Percentiles rank a stretch among this genome's conserved stretches.
phyloP scores from a whole-genome alignment of 2,329 filamentous ascomycete genomes.

The Chalara sp. region DNA sequence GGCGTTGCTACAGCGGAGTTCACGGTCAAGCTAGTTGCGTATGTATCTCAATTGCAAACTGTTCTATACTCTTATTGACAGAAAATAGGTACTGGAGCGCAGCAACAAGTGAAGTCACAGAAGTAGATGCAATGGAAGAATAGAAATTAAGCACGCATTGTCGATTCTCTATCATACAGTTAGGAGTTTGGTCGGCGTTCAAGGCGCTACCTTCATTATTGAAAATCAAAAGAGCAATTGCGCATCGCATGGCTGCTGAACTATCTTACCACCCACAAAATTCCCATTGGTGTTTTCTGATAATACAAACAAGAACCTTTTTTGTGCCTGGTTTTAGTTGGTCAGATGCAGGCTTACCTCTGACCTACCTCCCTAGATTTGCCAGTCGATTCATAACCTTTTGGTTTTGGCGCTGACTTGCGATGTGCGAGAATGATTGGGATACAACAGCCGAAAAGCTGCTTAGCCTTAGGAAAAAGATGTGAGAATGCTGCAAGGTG shows the following conservation, averaged over 20 bases:
- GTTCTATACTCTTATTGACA: constrained; percentile 11
- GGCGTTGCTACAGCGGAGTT: constrained; percentile 88
- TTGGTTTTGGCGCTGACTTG: too few species aligned
- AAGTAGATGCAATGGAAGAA: constrained; percentile 42
- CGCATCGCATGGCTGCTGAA: constrained; percentile 20
- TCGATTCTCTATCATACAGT: constrained; percentile 26
- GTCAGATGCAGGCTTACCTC: constrained; percentile 40
- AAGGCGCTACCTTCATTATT: constrained; percentile 23
- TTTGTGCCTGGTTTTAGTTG: constrained; percentile 17
- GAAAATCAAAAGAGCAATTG: constrained; percentile 20
- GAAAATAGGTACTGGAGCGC: constrained; percentile 53
- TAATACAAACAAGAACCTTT: constrained; percentile 25
- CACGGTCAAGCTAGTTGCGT: constrained; percentile 70
- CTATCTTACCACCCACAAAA: constrained; percentile 22
- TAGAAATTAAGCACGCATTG: constrained; percentile 20
- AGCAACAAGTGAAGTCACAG: constrained; percentile 51
- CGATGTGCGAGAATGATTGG: too few species aligned
- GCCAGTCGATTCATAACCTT: too few species aligned
- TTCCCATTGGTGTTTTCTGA: constrained; percentile 11
- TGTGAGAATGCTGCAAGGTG: too few species aligned
- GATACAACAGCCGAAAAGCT: too few species aligned
- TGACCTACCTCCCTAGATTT: constrained; percentile 32
- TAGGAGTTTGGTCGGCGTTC: constrained; percentile 24
- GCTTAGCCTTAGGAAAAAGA: too few species aligned
- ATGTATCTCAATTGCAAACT: constrained; percentile 27